Percentiles rank a stretch among this genome's conserved stretches.
Evolutionary conservation across 1,139 yeast species (phyloP).

Genomic region (Taphrina deformans): DNA sequence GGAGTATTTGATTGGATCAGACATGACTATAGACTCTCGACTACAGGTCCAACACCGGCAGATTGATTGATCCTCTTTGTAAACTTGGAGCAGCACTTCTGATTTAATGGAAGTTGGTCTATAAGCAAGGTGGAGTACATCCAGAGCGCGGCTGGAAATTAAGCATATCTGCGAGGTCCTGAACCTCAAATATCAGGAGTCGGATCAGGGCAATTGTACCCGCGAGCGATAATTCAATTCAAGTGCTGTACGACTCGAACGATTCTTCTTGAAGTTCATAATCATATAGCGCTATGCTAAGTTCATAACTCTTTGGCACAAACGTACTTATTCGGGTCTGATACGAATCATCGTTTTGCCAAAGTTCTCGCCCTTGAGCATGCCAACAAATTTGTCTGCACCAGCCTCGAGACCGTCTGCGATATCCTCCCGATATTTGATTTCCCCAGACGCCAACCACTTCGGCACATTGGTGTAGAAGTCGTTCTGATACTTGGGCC

Average conservation of each 20-base stretch:
- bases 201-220: too few relatives aligned
- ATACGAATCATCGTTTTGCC: conserved; percentile 40
- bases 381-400: conserved; percentile 35
- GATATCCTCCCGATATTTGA: conserved; percentile 36
- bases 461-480: conserved; percentile 33
- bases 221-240: not conserved
- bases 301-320: too few relatives aligned
- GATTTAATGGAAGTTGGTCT: too few relatives aligned
- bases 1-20: conserved; percentile 13
- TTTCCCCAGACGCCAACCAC: conserved; percentile 34
- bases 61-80: too few relatives aligned
- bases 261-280: too few relatives aligned
- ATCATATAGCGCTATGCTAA: too few relatives aligned
- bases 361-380: conserved; percentile 39
- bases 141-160: not conserved
- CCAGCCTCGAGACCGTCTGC: conserved; percentile 37
- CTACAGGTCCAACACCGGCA: too few relatives aligned
- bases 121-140: not conserved
- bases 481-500: conserved; percentile 27
- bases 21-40: too few relatives aligned
- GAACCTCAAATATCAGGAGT: too few relatives aligned
- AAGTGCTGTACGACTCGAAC: too few relatives aligned
- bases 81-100: too few relatives aligned
- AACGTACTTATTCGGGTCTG: conserved; percentile 38
- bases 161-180: not conserved